Percentiles rank a stretch among this genome's conserved stretches.
Conservation (phyloP, 805 yeast genomes). For the Candida vaughaniae region DNA sequence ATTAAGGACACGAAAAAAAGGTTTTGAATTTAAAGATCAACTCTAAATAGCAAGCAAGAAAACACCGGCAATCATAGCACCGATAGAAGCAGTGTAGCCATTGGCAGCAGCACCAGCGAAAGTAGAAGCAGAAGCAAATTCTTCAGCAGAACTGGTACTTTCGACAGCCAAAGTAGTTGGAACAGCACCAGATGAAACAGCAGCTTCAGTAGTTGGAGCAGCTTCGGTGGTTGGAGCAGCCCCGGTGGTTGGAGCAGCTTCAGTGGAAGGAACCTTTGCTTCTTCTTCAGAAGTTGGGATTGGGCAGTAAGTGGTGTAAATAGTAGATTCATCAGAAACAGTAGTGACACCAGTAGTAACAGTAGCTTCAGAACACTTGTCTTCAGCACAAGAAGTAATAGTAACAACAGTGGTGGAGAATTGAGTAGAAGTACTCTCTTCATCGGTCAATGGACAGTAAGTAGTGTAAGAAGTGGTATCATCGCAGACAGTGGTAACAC, state of each 20-base stretch:
- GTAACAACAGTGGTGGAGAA: conserved; percentile 27
- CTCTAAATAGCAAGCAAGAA: conserved; percentile 13
- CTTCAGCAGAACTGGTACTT: conserved; percentile 10
- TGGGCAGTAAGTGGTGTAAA: conserved; percentile 20
- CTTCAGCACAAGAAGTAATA: conserved; percentile 33
- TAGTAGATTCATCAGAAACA: conserved; percentile 17
- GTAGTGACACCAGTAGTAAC: conserved; percentile 33
- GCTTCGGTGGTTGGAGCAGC: conserved; percentile 15
- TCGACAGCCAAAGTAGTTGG: conserved; percentile 14
- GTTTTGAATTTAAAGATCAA: conserved; percentile 6
- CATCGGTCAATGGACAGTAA: conserved; percentile 17
- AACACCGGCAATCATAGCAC: conserved; percentile 14
- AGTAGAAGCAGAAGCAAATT: conserved; percentile 14
- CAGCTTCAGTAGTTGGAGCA: conserved; percentile 2
- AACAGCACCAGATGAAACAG: conserved; percentile 5
- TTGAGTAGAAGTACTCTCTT: conserved; percentile 15
- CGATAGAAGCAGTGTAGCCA: conserved; percentile 12
- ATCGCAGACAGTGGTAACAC: conserved; percentile 33
- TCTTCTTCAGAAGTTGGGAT: conserved; percentile 2
- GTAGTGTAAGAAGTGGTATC: conserved; percentile 16
- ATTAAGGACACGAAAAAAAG: background rate
- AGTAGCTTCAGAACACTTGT: conserved; percentile 29
- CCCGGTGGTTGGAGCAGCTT: conserved; percentile 16
- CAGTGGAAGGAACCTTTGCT: conserved; percentile 1
- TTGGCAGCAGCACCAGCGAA: conserved; percentile 14